A percentile compares a stretch with the other conserved stretches of the same genome.
phyloP scores from a whole-genome alignment of 1,139 yeast genomes.

The Pichia sp. region DNA sequence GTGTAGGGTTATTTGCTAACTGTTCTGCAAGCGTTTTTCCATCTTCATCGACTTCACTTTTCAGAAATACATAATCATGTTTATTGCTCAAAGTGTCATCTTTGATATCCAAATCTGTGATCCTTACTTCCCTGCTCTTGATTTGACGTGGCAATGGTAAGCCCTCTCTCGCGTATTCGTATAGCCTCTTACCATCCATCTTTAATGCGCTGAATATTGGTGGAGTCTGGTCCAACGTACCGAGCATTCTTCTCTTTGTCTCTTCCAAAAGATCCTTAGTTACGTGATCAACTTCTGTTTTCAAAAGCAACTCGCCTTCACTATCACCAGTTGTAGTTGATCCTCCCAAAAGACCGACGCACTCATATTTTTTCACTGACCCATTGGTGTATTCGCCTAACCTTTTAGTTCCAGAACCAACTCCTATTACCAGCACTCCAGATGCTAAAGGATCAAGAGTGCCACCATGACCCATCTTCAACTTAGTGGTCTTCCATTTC shows the following conservation, averaged over 20 bases:
- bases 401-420: conserved; percentile 84
- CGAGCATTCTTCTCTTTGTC: conserved; percentile 62
- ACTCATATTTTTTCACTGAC: conserved; percentile 72
- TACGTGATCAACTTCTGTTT: conserved; percentile 55
- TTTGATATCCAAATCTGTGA: conserved; percentile 51
- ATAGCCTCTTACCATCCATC: conserved; percentile 89
- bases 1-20: conserved; percentile 52
- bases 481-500: conserved; percentile 39
- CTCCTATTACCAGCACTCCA: conserved; percentile 87
- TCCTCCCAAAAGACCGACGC: conserved; percentile 81
- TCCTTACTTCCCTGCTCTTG: conserved; percentile 66
- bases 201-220: conserved; percentile 93
- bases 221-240: conserved; percentile 83
- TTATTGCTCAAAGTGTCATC: conserved; percentile 51
- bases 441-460: conserved; percentile 93
- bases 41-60: conserved; percentile 50
- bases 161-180: conserved; percentile 91
- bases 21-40: conserved; percentile 41
- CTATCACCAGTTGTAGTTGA: conserved; percentile 93
- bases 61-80: conserved; percentile 53
- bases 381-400: conserved; percentile 68
- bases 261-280: conserved; percentile 49
- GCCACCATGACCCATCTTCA: conserved; percentile 98
- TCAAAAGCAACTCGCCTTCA: conserved; percentile 75
- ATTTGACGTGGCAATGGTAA: conserved; percentile 79